Percentiles rank a stretch among this genome's conserved stretches.
Evolutionary conservation across 2,329 filamentous ascomycete genomes (phyloP).

Genomic region (Neonectria faginata): DNA sequence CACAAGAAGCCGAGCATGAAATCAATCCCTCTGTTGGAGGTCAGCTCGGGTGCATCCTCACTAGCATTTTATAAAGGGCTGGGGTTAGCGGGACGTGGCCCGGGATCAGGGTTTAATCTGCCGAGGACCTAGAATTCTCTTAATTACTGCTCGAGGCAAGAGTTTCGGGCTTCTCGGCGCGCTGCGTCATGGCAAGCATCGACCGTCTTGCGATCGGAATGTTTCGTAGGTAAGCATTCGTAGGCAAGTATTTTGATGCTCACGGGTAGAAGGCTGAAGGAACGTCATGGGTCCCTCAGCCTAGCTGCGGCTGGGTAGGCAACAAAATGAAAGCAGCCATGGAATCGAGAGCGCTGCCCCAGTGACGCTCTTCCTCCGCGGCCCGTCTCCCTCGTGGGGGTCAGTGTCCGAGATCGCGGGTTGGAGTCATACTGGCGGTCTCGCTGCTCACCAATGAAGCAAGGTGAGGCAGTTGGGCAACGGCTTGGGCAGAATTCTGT

Average conservation of each 20-base stretch:
- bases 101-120: slow-evolving; percentile 30
- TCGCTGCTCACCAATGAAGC: slow-evolving; percentile 41
- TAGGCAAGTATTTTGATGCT: slow-evolving; percentile 25
- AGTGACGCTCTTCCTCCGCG: slow-evolving; percentile 31
- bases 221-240: slow-evolving; percentile 28
- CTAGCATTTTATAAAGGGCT: slow-evolving; percentile 25
- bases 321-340: slow-evolving; percentile 27
- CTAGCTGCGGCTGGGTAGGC: slow-evolving; percentile 23
- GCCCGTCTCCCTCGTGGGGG: slow-evolving; percentile 33
- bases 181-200: slow-evolving; percentile 34
- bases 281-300: slow-evolving; percentile 30
- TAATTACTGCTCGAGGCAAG: slow-evolving; percentile 31
- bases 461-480: slow-evolving; percentile 39
- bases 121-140: slow-evolving; percentile 25
- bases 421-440: slow-evolving; percentile 46
- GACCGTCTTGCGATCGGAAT: slow-evolving; percentile 22
- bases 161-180: slow-evolving; percentile 31
- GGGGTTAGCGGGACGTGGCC: slow-evolving; percentile 25
- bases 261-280: slow-evolving; percentile 18
- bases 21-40: slow-evolving; percentile 19
- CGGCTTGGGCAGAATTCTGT: slow-evolving; percentile 34
- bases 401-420: slow-evolving; percentile 30
- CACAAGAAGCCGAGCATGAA: slow-evolving; percentile 28
- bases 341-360: slow-evolving; percentile 32
- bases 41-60: slow-evolving; percentile 34